phyloP scores from a whole-genome alignment of 2,329 filamentous ascomycete species.

The Ophiocordyceps camponoti-floridani region DNA sequence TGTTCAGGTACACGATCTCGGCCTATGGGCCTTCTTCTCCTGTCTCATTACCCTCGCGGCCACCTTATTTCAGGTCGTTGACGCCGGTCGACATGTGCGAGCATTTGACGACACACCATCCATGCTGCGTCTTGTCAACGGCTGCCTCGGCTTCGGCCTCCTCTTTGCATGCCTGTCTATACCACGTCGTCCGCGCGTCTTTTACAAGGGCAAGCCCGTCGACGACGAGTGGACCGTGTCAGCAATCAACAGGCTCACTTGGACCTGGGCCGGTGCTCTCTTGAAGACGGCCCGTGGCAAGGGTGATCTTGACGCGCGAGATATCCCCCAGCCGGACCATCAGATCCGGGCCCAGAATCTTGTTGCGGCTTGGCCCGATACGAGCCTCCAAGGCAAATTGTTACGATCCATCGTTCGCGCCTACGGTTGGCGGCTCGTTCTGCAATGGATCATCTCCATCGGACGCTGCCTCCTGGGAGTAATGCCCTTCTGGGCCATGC shows the following conservation, averaged over 20 bases:
- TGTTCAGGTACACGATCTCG: conserved; percentile 34
- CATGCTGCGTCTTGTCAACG: conserved; percentile 25
- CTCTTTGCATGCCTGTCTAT: conserved; percentile 32
- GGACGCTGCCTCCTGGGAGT: conserved; percentile 42
- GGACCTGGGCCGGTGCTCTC: conserved; percentile 41
- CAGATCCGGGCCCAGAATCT: conserved; percentile 31
- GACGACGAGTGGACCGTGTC: conserved; percentile 46
- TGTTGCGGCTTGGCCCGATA: conserved; percentile 29
- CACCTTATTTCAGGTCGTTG: conserved; percentile 25
- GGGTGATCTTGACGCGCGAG: conserved; percentile 39
- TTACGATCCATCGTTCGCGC: conserved; percentile 41
- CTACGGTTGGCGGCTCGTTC: conserved; percentile 34
- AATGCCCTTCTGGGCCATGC: conserved; percentile 50
- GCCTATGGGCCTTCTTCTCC: conserved; percentile 31
- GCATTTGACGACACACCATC: conserved; percentile 21
- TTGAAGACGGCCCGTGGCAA: conserved; percentile 37
- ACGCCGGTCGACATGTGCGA: conserved; percentile 13
- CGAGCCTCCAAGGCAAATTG: conserved; percentile 29
- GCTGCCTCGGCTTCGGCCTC: conserved; percentile 25
- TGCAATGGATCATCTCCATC: conserved; percentile 41
- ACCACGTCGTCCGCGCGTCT: conserved; percentile 52
- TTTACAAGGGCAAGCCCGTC: conserved; percentile 36
- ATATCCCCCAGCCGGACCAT: conserved; percentile 44
- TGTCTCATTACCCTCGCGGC: conserved; percentile 23
- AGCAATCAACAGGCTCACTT: conserved; percentile 44